Base-by-base conservation (phyloP, 305 asterid species). In the Solanum chacoense region DNA sequence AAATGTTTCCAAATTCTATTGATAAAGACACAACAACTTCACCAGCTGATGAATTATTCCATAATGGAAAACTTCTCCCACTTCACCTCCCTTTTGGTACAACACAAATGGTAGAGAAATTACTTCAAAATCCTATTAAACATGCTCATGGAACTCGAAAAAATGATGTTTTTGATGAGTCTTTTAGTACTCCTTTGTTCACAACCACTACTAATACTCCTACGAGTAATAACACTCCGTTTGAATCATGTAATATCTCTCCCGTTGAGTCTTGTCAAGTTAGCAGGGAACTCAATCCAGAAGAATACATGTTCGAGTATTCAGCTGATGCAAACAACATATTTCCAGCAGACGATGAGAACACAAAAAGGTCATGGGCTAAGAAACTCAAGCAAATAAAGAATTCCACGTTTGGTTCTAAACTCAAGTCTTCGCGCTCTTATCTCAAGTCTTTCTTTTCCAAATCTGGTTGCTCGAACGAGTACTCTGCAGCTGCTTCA, bases 1-100 rank as follows among this genome's bases (percentile, higher is more conserved):
- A 95, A 83, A 95, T 94, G 91, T 92, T 93, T 67, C 92, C 97
- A 2, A 91, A 90, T 92, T 93, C 94, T n/a, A 92, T 91, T 72
- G 93, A 92, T 38, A 89, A 89, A 29, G 95, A 93, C 88, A 88
- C 94, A 83, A 90, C 97, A 8, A 93, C 96, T 11, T 94, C 98
- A 10, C 96, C 98, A 1, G 99, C 99, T 2, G 99, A 96, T 87
- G 96, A 96, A 81, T 96, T 96, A 89, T 96, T 96, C 94, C 94
- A 93, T 93, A 96, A 93, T 93, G 98, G 99, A 1, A 94, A 95
- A 50, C 97, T 96, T 90, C 98, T 96, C 63, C 99, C 99, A n/a
- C 99, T 96, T 89, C 98, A 94, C 88, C 96, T 94, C 90, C 98
- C 96, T 1, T 97, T 98, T 22, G 94, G 98, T 55, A 90, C 95